Base-by-base conservation (phyloP, 106 monocot genomes). In the Acorus gramineus region DNA sequence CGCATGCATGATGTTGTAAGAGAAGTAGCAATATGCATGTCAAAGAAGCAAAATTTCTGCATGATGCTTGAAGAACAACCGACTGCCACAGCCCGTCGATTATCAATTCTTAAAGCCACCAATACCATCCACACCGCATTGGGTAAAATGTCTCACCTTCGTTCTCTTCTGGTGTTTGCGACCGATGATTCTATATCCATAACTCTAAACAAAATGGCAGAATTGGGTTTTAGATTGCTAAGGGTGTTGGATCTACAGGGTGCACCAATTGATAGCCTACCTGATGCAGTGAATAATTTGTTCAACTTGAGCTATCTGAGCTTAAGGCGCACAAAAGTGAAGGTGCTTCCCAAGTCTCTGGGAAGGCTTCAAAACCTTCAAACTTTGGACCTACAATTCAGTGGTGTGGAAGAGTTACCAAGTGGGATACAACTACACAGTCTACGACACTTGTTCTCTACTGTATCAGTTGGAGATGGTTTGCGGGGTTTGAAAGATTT, bases 241-340 rank as follows among this genome's bases (percentile, higher is more conserved):
- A 69, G 76, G 48, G 67, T 76, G 0, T 43, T 76, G 6, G 69
- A 69, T 42, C 51, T 76, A 9, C 63, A 76, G 59, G 56, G 57
- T 55, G 69, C 57, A 11, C 9, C 3, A 4, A n/a, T 76, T 9
- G 51, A 6, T 5, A 60, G 59, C 48, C 53, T 76, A 11, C 64
- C 76, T 11, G 51, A 14, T 62, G 64, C 69, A 11, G 50, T 76
- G 3, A 63, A 63, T 3, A 8, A 59, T 44, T 42, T 76, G 11
- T 13, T 64, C 52, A 62, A 76, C 56, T 47, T 76, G 44, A 63
- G 64, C 14, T 76, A 69, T 14, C 45, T 69, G 51, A 49, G 63
- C 6, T 7, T 76, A 8, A 76, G 49, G 44, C 63, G 64, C 14
- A 76, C 69, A 49, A 60, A 46, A 13, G 57, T 76, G 6, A 14